These are phyloP conservation scores for Debaryomyces udenii DNA, from an alignment of 1,139 yeast species.

Conservation along the genomic window DNA sequence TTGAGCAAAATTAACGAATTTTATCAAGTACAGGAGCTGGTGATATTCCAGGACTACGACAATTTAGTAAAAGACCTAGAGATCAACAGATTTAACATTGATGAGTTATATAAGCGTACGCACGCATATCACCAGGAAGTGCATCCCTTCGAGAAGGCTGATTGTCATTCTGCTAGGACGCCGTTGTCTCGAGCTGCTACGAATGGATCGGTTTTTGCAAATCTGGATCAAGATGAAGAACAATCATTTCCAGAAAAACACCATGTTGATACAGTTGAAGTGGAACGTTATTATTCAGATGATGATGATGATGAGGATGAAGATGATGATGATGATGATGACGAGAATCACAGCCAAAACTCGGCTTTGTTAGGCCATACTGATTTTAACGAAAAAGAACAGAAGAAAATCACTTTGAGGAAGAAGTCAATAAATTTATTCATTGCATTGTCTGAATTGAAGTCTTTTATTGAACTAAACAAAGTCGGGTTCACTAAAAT, in stretches of 20 bases:
- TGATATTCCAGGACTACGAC: slow-evolving; percentile 48
- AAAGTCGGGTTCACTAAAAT: slow-evolving; percentile 87
- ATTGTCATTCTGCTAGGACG: neutral
- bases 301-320: slow-evolving; percentile 38
- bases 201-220: slow-evolving; percentile 36
- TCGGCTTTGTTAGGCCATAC: slow-evolving; percentile 47
- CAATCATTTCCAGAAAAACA: slow-evolving; percentile 22
- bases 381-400: slow-evolving; percentile 52
- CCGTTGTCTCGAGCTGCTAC: slow-evolving; percentile 9
- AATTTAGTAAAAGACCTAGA: slow-evolving; percentile 44
- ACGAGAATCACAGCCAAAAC: slow-evolving; percentile 34
- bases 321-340: slow-evolving; percentile 47
- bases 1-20: slow-evolving; percentile 59
- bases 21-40: slow-evolving; percentile 51
- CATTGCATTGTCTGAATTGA: slow-evolving; percentile 79
- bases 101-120: slow-evolving; percentile 26
- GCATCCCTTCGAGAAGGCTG: slow-evolving; percentile 13
- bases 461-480: slow-evolving; percentile 80
- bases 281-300: slow-evolving; percentile 16
- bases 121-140: slow-evolving; percentile 17
- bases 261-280: slow-evolving; percentile 21
- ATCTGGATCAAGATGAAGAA: slow-evolving; percentile 28
- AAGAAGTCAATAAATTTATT: slow-evolving; percentile 67
- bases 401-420: slow-evolving; percentile 66
- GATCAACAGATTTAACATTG: slow-evolving; percentile 31